These are phyloP conservation scores for Colletotrichum scovillei DNA, from an alignment of 2,329 filamentous ascomycete genomes.

Conservation along the genomic window DNA sequence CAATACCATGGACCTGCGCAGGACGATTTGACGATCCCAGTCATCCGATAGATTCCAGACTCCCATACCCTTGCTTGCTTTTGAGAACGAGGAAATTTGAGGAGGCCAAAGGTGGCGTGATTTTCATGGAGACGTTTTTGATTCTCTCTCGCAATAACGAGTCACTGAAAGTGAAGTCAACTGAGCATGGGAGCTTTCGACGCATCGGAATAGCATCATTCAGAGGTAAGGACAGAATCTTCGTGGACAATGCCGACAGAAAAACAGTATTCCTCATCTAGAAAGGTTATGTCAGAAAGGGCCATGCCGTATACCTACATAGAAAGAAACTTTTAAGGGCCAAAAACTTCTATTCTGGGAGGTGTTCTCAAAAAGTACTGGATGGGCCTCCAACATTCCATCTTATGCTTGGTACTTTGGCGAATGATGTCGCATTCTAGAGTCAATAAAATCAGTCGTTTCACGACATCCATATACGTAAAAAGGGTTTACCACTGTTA, in stretches of 20 bases:
- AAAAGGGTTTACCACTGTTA: too few species aligned
- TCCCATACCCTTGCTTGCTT: conserved; percentile 4
- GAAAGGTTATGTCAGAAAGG: too few species aligned
- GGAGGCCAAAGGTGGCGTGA: neutral
- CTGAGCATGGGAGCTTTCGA: neutral
- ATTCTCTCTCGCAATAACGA: neutral
- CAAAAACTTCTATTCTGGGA: too few species aligned
- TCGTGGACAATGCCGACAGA: neutral
- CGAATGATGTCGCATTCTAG: too few species aligned
- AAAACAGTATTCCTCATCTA: neutral
- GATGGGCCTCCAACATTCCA: too few species aligned
- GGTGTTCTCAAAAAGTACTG: too few species aligned
- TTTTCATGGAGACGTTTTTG: neutral
- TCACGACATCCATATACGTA: too few species aligned
- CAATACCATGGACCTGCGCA: neutral
- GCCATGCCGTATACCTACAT: too few species aligned
- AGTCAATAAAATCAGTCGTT: too few species aligned
- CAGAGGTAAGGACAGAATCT: neutral
- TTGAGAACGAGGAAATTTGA: neutral
- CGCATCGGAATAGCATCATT: conserved; percentile 6
- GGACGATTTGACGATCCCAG: conserved; percentile 9
- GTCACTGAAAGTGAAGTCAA: neutral
- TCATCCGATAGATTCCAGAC: neutral
- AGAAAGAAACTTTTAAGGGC: too few species aligned
- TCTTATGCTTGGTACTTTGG: too few species aligned